Conservation (phyloP, 202 grass and related monocot genomes). For the Carex sylvatica region DNA sequence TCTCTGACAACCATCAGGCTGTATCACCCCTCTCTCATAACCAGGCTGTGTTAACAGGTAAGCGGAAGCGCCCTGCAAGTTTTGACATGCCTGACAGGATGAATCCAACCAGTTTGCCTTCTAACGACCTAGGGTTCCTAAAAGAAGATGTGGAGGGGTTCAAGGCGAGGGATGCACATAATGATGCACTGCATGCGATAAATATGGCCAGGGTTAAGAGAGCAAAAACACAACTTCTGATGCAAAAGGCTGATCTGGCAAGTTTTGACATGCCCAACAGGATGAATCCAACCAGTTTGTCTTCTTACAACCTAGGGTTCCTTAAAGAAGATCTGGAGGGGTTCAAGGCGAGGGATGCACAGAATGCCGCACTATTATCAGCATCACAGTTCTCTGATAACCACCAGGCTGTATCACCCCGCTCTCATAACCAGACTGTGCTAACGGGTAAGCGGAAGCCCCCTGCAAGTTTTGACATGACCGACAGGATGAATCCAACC, state of each 20-base stretch:
- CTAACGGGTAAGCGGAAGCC: too few species aligned
- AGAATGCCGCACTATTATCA: slow-evolving; percentile 39
- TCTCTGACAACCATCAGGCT: slow-evolving; percentile 17
- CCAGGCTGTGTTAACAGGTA: too few species aligned
- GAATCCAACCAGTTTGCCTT: slow-evolving; percentile 39
- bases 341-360: slow-evolving; percentile 67
- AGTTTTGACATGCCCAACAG: slow-evolving; percentile 34
- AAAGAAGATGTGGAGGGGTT: slow-evolving; percentile 54
- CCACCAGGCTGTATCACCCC: too few species aligned
- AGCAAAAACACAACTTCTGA: slow-evolving; percentile 67
- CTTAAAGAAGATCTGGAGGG: slow-evolving; percentile 45
- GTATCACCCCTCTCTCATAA: too few species aligned
- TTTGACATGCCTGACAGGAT: slow-evolving; percentile 41
- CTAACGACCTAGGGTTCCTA: slow-evolving; percentile 20
- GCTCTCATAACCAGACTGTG: too few species aligned
- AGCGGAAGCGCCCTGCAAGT: slow-evolving; percentile 12
- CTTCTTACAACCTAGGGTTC: slow-evolving; percentile 25
- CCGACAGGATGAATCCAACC: slow-evolving; percentile 47
- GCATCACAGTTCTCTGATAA: slow-evolving; percentile 12
- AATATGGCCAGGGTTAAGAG: slow-evolving; percentile 87
- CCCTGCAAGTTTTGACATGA: slow-evolving; percentile 30
- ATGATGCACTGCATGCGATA: slow-evolving; percentile 47
- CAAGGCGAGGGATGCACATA: slow-evolving; percentile 58
- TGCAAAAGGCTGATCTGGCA: slow-evolving; percentile 81
- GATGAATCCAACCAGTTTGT: slow-evolving; percentile 43